Conservation (phyloP, 1,284 basidiomycete genomes). For the Cerrena zonata region DNA sequence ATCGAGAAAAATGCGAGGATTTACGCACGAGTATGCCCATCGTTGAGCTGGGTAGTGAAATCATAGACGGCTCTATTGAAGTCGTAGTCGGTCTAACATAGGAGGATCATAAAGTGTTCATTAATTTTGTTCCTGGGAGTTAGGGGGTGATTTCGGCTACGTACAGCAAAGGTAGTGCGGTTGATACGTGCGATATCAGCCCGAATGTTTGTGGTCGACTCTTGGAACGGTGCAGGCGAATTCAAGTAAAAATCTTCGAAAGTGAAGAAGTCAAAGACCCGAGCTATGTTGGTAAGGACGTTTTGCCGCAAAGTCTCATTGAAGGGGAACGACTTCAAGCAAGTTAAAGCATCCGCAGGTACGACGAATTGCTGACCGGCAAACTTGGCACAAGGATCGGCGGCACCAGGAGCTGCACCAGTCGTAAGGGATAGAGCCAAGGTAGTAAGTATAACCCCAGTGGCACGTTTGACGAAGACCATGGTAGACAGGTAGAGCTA, state of each 20-base stretch:
- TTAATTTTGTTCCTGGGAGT: neutral
- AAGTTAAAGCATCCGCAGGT: conserved; percentile 52
- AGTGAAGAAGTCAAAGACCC: conserved; percentile 61
- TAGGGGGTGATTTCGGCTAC: conserved; percentile 10
- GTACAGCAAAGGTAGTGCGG: conserved; percentile 40
- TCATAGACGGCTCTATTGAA: conserved; percentile 56
- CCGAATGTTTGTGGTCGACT: conserved; percentile 53
- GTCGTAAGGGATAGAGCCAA: neutral
- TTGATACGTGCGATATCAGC: conserved; percentile 44
- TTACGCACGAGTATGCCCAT: conserved; percentile 57
- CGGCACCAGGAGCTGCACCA: conserved; percentile 11
- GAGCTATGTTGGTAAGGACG: conserved; percentile 45
- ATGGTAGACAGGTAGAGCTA: neutral
- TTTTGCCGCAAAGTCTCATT: conserved; percentile 60
- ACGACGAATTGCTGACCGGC: conserved; percentile 43
- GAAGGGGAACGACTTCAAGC: conserved; percentile 57
- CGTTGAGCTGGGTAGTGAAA: conserved; percentile 53
- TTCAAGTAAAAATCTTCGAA: conserved; percentile 59
- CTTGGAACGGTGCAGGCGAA: conserved; percentile 56
- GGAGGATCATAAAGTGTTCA: neutral
- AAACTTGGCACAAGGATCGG: conserved; percentile 47
- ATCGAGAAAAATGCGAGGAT: too few species aligned
- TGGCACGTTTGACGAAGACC: neutral
- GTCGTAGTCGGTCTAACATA: conserved; percentile 43
- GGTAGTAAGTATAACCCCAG: neutral